Evolutionary conservation across 257 asterid genomes (phyloP).

Genomic region (Gynochthodes officinalis): DNA sequence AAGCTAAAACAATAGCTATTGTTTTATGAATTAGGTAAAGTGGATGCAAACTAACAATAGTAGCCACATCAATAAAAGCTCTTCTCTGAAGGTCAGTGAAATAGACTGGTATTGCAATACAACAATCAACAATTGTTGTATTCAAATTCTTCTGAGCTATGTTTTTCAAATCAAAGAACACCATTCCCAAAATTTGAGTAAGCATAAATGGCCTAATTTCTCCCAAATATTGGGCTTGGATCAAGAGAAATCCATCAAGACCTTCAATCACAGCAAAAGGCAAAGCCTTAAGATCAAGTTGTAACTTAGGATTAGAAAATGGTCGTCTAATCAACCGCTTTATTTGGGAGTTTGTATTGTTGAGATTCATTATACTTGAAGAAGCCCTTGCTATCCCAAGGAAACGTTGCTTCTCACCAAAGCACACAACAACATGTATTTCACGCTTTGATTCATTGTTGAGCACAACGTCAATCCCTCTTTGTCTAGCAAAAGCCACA

Average conservation of each 20-base stretch:
- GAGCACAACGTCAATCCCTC: no score
- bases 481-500: conserved; percentile 93
- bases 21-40: no score
- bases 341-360: conserved; percentile 76
- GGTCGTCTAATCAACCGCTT: conserved; percentile 77
- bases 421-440: conserved; percentile 82
- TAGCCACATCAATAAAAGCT: no score
- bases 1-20: no score
- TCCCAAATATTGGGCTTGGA: conserved; percentile 74
- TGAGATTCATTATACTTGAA: conserved; percentile 86
- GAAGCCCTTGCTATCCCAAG: conserved; percentile 97
- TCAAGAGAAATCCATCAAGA: conserved; percentile 78
- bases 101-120: no score
- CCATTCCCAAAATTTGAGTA: conserved; percentile 87
- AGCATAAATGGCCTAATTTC: conserved; percentile 73
- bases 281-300: conserved; percentile 63
- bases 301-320: conserved; percentile 86
- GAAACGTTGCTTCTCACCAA: conserved; percentile 89
- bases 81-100: no score
- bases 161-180: conserved; percentile 70
- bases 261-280: conserved; percentile 76
- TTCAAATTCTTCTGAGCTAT: no score
- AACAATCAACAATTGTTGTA: no score
- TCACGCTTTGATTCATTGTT: conserved; percentile 87
- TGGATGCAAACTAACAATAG: no score